phyloP scores from a whole-genome alignment of 257 asterid species.

The Plantago elongata region DNA sequence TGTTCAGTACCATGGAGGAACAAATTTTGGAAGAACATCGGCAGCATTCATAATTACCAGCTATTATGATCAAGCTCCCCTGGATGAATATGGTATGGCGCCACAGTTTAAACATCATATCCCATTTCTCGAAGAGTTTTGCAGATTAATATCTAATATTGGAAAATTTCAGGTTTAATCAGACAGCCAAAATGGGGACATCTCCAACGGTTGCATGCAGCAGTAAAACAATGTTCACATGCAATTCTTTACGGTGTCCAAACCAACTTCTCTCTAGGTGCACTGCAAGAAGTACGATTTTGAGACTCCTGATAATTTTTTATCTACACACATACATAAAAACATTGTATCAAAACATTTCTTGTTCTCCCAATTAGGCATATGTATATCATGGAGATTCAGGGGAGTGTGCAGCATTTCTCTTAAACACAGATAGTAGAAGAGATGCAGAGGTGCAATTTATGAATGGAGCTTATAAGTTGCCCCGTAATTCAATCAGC shows the following conservation, averaged over 20 bases:
- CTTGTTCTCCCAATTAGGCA: conserved; percentile 37
- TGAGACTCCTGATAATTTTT: conserved; percentile 4
- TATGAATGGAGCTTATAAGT: conserved; percentile 34
- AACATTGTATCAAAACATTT: neutral
- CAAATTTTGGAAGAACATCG: conserved; percentile 72
- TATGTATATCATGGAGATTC: conserved; percentile 40
- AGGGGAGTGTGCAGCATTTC: conserved; percentile 81
- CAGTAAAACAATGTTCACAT: conserved; percentile 46
- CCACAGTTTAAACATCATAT: neutral
- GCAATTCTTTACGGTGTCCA: conserved; percentile 50
- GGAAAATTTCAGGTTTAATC: conserved; percentile 46
- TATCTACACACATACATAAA: neutral
- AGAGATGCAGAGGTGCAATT: conserved; percentile 38
- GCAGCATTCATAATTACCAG: conserved; percentile 47
- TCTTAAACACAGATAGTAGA: conserved; percentile 42
- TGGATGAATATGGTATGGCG: conserved; percentile 89
- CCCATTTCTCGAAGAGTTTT: neutral
- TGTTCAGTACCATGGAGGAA: conserved; percentile 77
- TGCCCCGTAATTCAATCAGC: conserved; percentile 75
- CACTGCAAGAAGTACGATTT: conserved; percentile 53
- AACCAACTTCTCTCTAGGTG: conserved; percentile 39
- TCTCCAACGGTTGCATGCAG: conserved; percentile 64
- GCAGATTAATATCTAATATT: neutral
- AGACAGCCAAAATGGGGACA: conserved; percentile 88
- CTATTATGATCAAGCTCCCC: conserved; percentile 77